Percentiles rank a stretch among this genome's conserved stretches.
Evolutionary conservation across 768 basidiomycete species (phyloP).

Genomic region (Amanita fuliginea): DNA sequence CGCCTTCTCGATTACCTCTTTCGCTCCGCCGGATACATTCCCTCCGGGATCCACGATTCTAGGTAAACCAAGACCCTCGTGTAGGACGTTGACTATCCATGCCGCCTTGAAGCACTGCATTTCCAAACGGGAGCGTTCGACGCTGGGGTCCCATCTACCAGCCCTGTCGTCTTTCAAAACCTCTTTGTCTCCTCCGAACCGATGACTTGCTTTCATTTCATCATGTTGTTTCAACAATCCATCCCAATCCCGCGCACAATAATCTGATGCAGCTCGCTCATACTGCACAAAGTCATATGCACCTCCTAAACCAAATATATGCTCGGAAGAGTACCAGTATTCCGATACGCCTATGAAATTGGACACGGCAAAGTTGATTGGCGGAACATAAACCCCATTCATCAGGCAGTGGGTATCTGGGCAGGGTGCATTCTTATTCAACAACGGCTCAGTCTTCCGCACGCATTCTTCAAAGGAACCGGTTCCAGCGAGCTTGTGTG

Average conservation of each 20-base stretch:
- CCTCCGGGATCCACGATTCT: conserved; percentile 82
- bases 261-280: conserved; percentile 82
- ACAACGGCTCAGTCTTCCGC: conserved; percentile 54
- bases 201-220: conserved; percentile 31
- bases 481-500: conserved; percentile 67
- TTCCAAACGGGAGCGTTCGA: conserved; percentile 78
- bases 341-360: conserved; percentile 97
- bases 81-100: conserved; percentile 93
- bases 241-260: conserved; percentile 74
- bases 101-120: conserved; percentile 99
- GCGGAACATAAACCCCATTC: conserved; percentile 88
- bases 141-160: conserved; percentile 59
- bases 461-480: conserved; percentile 88
- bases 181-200: conserved; percentile 55
- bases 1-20: conserved; percentile 67
- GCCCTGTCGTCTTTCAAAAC: conserved; percentile 47
- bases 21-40: conserved; percentile 56
- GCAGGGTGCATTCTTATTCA: conserved; percentile 82
- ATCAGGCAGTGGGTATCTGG: conserved; percentile 81
- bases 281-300: conserved; percentile 95
- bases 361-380: conserved; percentile 87
- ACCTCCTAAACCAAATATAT: conserved; percentile 90
- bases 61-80: conserved; percentile 93
- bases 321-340: conserved; percentile 99
- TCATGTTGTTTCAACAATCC: conserved; percentile 64